Conservation (phyloP, 768 basidiomycete genomes). For the Leccinum rimulosum region DNA sequence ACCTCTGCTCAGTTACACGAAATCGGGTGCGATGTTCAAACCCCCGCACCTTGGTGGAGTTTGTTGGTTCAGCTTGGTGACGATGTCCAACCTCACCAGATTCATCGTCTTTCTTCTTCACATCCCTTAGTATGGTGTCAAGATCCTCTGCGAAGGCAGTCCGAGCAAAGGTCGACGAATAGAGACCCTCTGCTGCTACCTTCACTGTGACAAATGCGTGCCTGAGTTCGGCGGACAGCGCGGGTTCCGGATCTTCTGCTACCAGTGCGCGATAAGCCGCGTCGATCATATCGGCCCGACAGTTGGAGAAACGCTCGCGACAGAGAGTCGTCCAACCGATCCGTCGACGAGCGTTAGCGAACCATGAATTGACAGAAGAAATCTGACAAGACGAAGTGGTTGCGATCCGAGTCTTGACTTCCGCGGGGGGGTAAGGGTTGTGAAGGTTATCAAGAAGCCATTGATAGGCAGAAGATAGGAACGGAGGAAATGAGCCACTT, state of each 20-base stretch:
- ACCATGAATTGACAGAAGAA: slow-evolving; percentile 45
- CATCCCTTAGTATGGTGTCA: slow-evolving; percentile 29
- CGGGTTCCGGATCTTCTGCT: slow-evolving; percentile 13
- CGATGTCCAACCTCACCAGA: background rate
- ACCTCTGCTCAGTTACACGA: background rate
- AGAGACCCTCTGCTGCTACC: slow-evolving; percentile 30
- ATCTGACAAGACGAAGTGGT: slow-evolving; percentile 22
- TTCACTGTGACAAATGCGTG: slow-evolving; percentile 34
- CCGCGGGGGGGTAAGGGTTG: slow-evolving; percentile 47
- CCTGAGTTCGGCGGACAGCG: slow-evolving; percentile 15
- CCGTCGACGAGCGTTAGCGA: slow-evolving; percentile 43
- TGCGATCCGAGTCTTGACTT: slow-evolving; percentile 23
- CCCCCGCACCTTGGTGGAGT: slow-evolving; percentile 1
- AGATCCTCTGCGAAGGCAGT: slow-evolving; percentile 31
- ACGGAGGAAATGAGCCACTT: too few species aligned
- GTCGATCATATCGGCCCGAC: slow-evolving; percentile 26
- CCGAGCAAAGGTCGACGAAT: slow-evolving; percentile 24
- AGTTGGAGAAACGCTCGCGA: slow-evolving; percentile 25
- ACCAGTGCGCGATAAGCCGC: slow-evolving; percentile 30
- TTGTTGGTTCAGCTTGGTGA: background rate
- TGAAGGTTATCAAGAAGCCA: slow-evolving; percentile 49
- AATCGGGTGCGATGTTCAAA: background rate
- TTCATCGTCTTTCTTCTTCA: slow-evolving; percentile 12
- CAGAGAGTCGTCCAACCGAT: slow-evolving; percentile 53
- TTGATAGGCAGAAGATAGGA: slow-evolving; percentile 24